phyloP scores from a whole-genome alignment of 2,329 filamentous ascomycete species.

The Nannizziopsis arthrosporioides region DNA sequence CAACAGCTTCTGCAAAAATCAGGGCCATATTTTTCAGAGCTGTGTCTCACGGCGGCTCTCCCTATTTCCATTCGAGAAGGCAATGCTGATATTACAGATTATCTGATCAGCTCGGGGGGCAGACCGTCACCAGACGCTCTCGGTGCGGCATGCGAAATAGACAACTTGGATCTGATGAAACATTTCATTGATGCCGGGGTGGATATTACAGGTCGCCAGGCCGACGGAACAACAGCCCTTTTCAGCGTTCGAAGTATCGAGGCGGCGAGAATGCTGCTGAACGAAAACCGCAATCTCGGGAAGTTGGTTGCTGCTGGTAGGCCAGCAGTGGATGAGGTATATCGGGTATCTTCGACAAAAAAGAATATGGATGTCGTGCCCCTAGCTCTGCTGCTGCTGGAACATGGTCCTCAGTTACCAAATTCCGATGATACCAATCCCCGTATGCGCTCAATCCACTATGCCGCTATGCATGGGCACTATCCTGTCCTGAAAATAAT shows the following conservation, averaged over 20 bases:
- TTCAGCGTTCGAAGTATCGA: background rate
- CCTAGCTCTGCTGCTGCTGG: background rate
- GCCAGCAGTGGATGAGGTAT: background rate
- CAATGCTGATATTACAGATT: background rate
- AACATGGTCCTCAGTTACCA: background rate
- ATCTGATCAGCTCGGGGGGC: background rate
- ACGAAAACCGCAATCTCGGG: background rate
- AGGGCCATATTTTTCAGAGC: background rate
- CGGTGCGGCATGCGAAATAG: background rate
- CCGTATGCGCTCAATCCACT: constrained; percentile 1
- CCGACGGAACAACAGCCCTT: background rate
- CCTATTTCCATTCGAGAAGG: background rate
- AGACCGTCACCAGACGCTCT: background rate
- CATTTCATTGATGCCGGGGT: constrained; percentile 3
- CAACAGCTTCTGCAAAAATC: background rate
- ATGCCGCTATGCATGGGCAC: constrained; percentile 2
- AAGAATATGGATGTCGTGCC: background rate
- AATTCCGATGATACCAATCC: background rate
- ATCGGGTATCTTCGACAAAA: background rate
- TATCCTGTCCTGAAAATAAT: background rate
- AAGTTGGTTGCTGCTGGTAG: background rate
- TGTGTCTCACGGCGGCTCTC: background rate
- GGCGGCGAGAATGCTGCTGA: background rate
- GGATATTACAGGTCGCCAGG: background rate
- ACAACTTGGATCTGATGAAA: constrained; percentile 1